These are phyloP conservation scores for Iris pallida DNA, from an alignment of 116 monocot genomes.

Conservation along the genomic window DNA sequence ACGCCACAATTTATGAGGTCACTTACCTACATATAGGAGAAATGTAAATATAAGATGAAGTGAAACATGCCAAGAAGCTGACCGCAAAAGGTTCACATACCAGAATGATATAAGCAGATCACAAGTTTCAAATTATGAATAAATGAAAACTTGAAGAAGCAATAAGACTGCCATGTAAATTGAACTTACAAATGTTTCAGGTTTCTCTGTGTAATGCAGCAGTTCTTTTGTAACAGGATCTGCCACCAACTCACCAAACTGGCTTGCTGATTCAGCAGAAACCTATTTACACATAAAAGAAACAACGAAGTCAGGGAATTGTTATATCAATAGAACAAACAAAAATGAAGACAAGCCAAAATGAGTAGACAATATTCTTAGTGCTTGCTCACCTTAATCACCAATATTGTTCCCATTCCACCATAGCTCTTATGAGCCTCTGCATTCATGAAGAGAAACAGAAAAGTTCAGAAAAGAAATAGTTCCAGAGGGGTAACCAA, in stretches of 20 bases:
- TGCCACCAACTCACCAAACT: conserved; percentile 88
- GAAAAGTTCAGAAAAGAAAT: background rate
- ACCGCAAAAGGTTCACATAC: background rate
- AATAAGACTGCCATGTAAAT: background rate
- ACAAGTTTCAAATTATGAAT: background rate
- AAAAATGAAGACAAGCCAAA: background rate
- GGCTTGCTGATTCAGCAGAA: conserved; percentile 59
- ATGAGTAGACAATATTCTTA: background rate
- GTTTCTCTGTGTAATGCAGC: conserved; percentile 84
- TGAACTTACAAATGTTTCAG: conserved; percentile 77
- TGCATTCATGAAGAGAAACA: conserved; percentile 16
- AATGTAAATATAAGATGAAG: background rate
- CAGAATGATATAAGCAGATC: background rate
- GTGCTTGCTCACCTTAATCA: conserved; percentile 59
- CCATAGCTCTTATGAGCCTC: conserved; percentile 83
- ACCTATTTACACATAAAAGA: conserved; percentile 26
- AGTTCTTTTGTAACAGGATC: conserved; percentile 71
- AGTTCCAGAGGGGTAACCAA: background rate
- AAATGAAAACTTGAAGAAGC: background rate
- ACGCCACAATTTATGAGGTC: conserved; percentile 86
- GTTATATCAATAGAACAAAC: background rate
- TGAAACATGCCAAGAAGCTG: background rate
- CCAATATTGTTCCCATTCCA: conserved; percentile 88
- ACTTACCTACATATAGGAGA: conserved; percentile 57
- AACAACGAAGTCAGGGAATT: too few relatives aligned